Conservation (phyloP, 495 filamentous ascomycete species). For the Tuber indicum region DNA sequence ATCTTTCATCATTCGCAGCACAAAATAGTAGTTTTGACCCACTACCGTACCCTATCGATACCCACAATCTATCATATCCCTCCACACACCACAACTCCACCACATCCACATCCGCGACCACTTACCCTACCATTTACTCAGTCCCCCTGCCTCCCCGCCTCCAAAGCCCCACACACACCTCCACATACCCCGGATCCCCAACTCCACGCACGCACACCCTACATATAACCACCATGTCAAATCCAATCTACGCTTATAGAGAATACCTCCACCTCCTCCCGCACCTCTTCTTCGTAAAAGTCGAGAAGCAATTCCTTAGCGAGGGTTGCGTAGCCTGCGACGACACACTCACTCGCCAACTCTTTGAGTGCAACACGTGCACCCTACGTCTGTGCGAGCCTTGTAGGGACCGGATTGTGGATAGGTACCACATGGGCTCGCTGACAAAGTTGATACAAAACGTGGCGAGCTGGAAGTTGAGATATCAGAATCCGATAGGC, state of each 20-base stretch:
- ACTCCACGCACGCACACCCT: not conserved
- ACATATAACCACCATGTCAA: not conserved
- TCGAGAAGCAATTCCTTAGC: not conserved
- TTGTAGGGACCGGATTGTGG: slow-evolving; percentile 25
- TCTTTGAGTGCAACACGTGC: slow-evolving; percentile 17
- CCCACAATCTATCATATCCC: not conserved
- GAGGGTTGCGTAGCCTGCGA: slow-evolving; percentile 25
- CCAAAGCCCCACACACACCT: not conserved
- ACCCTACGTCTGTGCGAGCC: slow-evolving; percentile 18
- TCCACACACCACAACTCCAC: not conserved
- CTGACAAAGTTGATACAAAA: slow-evolving; percentile 16
- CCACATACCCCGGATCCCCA: not conserved
- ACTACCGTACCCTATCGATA: not conserved
- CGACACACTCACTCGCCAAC: slow-evolving; percentile 4
- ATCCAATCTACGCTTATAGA: slow-evolving; percentile 7
- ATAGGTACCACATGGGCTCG: slow-evolving; percentile 20
- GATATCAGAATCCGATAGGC: slow-evolving; percentile 10
- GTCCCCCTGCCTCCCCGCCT: not conserved
- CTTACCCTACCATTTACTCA: not conserved
- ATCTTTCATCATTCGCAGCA: not conserved
- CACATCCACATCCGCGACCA: not conserved
- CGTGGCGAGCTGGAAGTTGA: slow-evolving; percentile 33
- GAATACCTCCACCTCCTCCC: slow-evolving; percentile 26
- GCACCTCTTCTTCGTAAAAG: slow-evolving; percentile 11
- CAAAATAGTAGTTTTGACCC: not conserved